Conservation (phyloP, 2,329 filamentous ascomycete species). For the Aureobasidium sp. region DNA sequence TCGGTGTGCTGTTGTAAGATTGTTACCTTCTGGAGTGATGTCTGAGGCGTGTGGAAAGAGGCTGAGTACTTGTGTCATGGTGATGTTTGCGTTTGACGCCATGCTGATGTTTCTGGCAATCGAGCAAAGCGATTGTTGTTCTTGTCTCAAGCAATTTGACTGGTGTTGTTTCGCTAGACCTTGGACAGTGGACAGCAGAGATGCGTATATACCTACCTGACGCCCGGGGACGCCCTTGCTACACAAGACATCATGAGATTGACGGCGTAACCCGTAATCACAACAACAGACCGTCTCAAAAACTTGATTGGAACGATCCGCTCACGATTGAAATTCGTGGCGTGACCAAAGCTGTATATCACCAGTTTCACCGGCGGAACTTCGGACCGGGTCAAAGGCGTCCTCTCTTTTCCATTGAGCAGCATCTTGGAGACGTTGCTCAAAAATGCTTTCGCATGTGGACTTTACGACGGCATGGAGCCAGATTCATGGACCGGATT, state of each 20-base stretch:
- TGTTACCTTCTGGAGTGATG: background rate
- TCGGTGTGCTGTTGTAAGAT: background rate
- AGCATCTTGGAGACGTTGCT: background rate
- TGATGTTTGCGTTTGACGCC: background rate
- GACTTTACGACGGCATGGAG: background rate
- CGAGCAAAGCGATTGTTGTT: background rate
- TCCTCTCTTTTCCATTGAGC: background rate
- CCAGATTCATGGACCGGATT: background rate
- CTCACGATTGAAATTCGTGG: background rate
- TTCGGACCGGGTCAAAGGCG: background rate
- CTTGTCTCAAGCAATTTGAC: background rate
- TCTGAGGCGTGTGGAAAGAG: background rate
- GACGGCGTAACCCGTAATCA: background rate
- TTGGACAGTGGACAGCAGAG: background rate
- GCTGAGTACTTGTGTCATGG: background rate
- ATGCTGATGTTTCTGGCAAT: background rate
- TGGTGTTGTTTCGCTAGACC: background rate
- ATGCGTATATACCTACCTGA: background rate
- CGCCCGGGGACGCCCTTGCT: background rate
- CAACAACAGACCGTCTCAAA: background rate
- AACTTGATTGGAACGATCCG: background rate
- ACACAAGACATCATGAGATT: background rate
- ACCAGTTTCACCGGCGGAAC: background rate
- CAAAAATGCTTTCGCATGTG: background rate
- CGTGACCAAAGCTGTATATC: background rate